Base-by-base conservation (phyloP, 2,329 filamentous ascomycete species). In the Aureobasidium sp. region DNA sequence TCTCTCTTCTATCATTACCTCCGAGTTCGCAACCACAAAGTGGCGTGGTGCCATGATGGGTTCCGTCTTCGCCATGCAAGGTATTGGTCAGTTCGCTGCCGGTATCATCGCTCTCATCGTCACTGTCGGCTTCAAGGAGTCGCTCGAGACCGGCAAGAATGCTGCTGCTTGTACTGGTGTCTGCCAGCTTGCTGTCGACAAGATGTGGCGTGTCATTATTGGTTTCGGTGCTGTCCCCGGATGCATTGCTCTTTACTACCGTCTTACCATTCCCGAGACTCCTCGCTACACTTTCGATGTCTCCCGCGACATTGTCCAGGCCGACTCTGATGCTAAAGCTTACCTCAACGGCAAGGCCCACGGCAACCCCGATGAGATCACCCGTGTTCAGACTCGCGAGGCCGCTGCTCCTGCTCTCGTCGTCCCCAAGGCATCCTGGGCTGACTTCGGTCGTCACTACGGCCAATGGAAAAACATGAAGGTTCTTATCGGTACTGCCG, bases 31-130 rank as follows among this genome's bases (percentile, higher is more conserved):
- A 10, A 90, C 85, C 3, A 91, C 87, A 50, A 89, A 85, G 69
- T 90, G 86, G 83, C 76, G 88, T 68, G 88, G 87, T 60, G 86
- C 86, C 59, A 93, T 93, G 84, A 90, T 94, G 84, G 86, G 81
- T 29, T 78, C 86, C 14, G 88, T 93, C 51, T 93, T 93, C 63
- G 86, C 87, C 60, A 91, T 90, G 86, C 88, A 94, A 68, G 87
- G 88, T 59, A 78, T 93, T 48, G 88, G 88, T 17, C 88, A 93
- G 69, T 82, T 93, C 52, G 76, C 75, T 22, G 87, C 85, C 44
- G 86, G 86, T 41, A 79, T 91, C 25, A 76, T 93, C 58, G 85
- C 88, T 67, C 74, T 93, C 41, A 86, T 90, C 62, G 79, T 66
- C 58, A 62, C 62, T 40, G 57, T 58, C n/a, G 67, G 67, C 27